phyloP scores from a whole-genome alignment of 1,284 basidiomycete genomes.

The Cutaneotrichosporon daszewskae region DNA sequence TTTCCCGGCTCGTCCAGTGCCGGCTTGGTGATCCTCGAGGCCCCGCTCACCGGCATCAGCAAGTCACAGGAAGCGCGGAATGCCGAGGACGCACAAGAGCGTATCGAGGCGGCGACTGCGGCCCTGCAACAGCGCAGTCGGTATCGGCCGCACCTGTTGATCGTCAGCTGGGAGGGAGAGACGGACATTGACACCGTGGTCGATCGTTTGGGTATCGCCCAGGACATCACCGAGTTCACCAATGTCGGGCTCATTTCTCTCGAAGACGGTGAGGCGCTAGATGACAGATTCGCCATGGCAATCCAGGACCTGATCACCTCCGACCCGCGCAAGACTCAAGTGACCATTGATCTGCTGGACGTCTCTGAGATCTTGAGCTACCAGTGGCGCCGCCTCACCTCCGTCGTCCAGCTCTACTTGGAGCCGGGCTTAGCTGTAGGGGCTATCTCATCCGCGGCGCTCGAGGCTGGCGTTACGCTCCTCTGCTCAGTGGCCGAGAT shows the following conservation, averaged over 20 bases:
- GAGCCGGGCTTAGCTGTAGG: background rate
- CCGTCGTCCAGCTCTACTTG: background rate
- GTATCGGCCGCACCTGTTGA: constrained; percentile 25
- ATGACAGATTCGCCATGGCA: constrained; percentile 18
- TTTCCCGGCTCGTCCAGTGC: constrained; percentile 15
- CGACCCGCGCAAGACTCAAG: constrained; percentile 19
- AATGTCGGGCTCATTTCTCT: constrained; percentile 24
- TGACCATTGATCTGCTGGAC: constrained; percentile 19
- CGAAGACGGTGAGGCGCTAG: constrained; percentile 26
- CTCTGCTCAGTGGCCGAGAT: background rate
- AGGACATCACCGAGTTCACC: constrained; percentile 21
- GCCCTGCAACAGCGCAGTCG: constrained; percentile 14
- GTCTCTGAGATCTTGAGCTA: background rate
- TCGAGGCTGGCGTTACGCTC: background rate
- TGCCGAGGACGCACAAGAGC: constrained; percentile 28
- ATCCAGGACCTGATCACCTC: constrained; percentile 15
- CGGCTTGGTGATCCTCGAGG: constrained; percentile 33
- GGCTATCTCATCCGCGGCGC: background rate
- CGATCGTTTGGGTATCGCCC: constrained; percentile 24
- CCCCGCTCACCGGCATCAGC: constrained; percentile 16
- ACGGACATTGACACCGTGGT: constrained; percentile 24
- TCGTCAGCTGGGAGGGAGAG: constrained; percentile 40
- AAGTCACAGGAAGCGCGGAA: constrained; percentile 12
- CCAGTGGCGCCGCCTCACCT: background rate
- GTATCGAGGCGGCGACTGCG: constrained; percentile 22